Conservation (phyloP, 495 filamentous ascomycete genomes). For the Penicillium fimorum region DNA sequence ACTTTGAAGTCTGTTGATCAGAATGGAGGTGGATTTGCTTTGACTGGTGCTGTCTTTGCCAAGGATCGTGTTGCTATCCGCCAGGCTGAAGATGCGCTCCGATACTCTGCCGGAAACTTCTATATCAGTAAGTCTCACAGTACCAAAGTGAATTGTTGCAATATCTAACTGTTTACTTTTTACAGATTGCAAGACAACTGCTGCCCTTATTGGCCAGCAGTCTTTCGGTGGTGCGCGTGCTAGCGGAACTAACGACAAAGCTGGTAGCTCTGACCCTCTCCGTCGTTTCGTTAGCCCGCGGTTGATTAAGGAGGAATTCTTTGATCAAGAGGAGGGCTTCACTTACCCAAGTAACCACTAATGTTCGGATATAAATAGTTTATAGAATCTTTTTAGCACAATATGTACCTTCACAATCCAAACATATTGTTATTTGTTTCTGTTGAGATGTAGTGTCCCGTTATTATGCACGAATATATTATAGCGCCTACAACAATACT, state of each 20-base stretch:
- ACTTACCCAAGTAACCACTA: slow-evolving; percentile 67
- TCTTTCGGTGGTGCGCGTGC: slow-evolving; percentile 74
- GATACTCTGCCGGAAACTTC: slow-evolving; percentile 80
- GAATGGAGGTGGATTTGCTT: slow-evolving; percentile 61
- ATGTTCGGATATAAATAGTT: background rate
- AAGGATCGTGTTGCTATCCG: slow-evolving; percentile 63
- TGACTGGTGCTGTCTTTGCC: slow-evolving; percentile 79
- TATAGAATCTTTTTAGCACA: background rate
- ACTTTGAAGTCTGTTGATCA: slow-evolving; percentile 58
- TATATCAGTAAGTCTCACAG: slow-evolving; percentile 60
- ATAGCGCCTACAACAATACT: too few relatives aligned
- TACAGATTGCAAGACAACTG: slow-evolving; percentile 75
- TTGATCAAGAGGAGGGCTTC: slow-evolving; percentile 54
- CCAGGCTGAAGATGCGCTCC: slow-evolving; percentile 68
- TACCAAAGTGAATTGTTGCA: background rate
- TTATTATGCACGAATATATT: too few relatives aligned
- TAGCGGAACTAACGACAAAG: slow-evolving; percentile 83
- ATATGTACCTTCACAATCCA: slow-evolving; percentile 4
- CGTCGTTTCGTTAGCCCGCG: slow-evolving; percentile 69
- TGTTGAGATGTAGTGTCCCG: too few relatives aligned
- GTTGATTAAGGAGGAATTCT: slow-evolving; percentile 80
- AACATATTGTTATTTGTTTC: background rate
- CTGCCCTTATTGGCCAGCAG: slow-evolving; percentile 79
- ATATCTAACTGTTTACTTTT: background rate
- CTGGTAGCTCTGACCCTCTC: slow-evolving; percentile 65